Evolutionary conservation across 306 rosid genomes (phyloP), one percentile per base, ranked within the genome.

Genomic region (Lithocarpus polystachyus): DNA sequence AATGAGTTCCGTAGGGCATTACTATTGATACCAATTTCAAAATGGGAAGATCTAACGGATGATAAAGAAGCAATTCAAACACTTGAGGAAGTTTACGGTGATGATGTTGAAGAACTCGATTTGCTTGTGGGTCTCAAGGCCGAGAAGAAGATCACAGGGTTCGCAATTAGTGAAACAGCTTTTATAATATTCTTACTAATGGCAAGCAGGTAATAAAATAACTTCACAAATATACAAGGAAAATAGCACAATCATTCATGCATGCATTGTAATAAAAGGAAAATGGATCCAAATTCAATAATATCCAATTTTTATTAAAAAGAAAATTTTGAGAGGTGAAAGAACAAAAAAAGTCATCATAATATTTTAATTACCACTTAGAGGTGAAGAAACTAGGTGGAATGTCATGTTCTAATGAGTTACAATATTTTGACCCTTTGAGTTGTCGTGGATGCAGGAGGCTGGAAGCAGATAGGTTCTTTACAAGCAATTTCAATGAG

Each of bases 91-190:
- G 87, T 90, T 17, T 90, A 90, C 18, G 89, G 89, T 4, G 81
- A 77, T 75, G 89, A 90, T 72, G 90, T 90, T 85, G 94, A 90
- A 33, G 69, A 82, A 76, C 88, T 90, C 28, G 94, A 88, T 80
- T 9, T 79, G 1, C 76, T 82, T 1, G 92, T 90, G n/a, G 94
- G 94, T 22, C 89, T 86, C 45, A 86, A 88, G 90, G 92, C 92
- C 2, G 94, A 90, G 84, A 90, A 84, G 74, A 90, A 90, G 84
- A 90, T 90, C 35, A 86, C 79, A 40, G 94, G 94, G 1, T 90
- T 90, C 77, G 94, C 92, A 14, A 90, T 90, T 24, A 86, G 92
- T 5, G 92, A 90, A 77, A 84, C 94, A 0, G 92, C 92, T 60
- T 90, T 90, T 23, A 1, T 67, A 6, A 88, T 90, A 65, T 90